phyloP scores from a whole-genome alignment of 2,329 filamentous ascomycete species.

The Sclerotinia nivalis region DNA sequence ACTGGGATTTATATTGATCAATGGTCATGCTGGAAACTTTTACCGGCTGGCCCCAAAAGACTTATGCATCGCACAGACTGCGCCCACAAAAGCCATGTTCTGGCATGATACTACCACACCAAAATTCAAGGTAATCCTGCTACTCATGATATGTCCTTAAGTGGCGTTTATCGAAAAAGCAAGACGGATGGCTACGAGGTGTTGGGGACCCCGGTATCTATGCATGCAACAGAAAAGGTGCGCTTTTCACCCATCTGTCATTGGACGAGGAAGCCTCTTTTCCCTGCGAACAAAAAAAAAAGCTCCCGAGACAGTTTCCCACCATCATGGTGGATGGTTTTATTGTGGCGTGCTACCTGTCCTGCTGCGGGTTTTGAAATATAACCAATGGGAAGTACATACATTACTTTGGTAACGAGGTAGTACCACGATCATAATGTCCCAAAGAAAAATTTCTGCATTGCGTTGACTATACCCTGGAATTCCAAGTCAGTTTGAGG shows the following conservation, averaged over 20 bases:
- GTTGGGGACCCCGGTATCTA: background rate
- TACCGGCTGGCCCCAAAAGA: constrained; percentile 15
- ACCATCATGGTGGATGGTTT: constrained; percentile 4
- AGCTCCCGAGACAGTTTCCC: constrained; percentile 20
- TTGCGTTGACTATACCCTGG: constrained; percentile 3
- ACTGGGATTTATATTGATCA: constrained; percentile 18
- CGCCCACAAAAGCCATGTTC: constrained; percentile 5
- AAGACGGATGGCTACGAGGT: constrained; percentile 1
- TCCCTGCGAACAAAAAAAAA: background rate
- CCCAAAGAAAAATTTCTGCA: constrained; percentile 4
- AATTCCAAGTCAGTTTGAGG: background rate
- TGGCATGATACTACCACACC: constrained; percentile 10
- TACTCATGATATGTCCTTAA: constrained; percentile 18
- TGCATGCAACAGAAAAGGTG: constrained; percentile 19
- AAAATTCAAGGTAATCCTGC: background rate
- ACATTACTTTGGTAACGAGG: constrained; percentile 17
- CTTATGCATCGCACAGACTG: constrained; percentile 6
- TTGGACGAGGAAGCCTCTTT: constrained; percentile 1
- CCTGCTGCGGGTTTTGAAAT: background rate
- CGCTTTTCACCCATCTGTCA: background rate
- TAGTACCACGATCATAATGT: background rate
- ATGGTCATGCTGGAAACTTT: constrained; percentile 24
- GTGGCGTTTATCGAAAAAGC: background rate
- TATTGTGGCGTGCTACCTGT: constrained; percentile 15
- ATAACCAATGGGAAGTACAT: background rate